Evolutionary conservation across 768 basidiomycete species (phyloP).

Genomic region (Clitopilus hobsonii): DNA sequence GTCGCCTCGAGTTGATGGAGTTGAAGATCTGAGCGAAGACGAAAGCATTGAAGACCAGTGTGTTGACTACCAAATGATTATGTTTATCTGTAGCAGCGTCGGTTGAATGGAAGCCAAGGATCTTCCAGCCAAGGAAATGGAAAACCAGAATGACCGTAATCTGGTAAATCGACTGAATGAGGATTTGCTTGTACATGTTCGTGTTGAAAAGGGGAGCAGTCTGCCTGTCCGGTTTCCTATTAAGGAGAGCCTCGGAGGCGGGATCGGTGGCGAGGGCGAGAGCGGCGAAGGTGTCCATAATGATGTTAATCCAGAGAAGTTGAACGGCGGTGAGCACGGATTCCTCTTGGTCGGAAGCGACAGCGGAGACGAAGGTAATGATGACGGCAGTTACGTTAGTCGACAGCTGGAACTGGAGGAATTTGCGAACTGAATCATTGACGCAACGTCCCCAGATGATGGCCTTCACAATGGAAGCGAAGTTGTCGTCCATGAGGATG

Average conservation of each 20-base stretch:
- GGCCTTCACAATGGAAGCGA: slow-evolving; percentile 92
- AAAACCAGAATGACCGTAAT: slow-evolving; percentile 79
- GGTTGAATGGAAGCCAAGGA: slow-evolving; percentile 54
- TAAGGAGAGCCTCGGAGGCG: slow-evolving; percentile 71
- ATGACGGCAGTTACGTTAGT: slow-evolving; percentile 95
- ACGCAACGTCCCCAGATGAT: slow-evolving; percentile 99
- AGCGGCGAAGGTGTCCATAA: slow-evolving; percentile 98
- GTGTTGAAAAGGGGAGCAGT: slow-evolving; percentile 84
- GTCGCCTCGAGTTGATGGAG: slow-evolving; percentile 84
- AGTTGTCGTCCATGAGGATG: slow-evolving; percentile 97
- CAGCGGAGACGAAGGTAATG: slow-evolving; percentile 88
- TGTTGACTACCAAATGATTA: slow-evolving; percentile 55
- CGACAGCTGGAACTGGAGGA: slow-evolving; percentile 92
- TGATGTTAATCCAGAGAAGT: slow-evolving; percentile 97
- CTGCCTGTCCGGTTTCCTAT: slow-evolving; percentile 90
- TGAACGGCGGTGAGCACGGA: slow-evolving; percentile 96
- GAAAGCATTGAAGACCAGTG: slow-evolving; percentile 96
- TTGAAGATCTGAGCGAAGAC: slow-evolving; percentile 98
- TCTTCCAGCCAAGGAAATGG: slow-evolving; percentile 76
- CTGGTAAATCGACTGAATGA: slow-evolving; percentile 87
- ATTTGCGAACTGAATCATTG: slow-evolving; percentile 96
- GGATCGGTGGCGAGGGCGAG: slow-evolving; percentile 97
- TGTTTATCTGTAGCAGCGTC: slow-evolving; percentile 25
- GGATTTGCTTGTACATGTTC: slow-evolving; percentile 96
- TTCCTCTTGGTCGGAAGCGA: slow-evolving; percentile 67